Percentiles rank a stretch among this genome's conserved stretches.
These are phyloP conservation scores for Atractiella rhizophila DNA, from an alignment of 768 basidiomycete species.

Conservation along the genomic window DNA sequence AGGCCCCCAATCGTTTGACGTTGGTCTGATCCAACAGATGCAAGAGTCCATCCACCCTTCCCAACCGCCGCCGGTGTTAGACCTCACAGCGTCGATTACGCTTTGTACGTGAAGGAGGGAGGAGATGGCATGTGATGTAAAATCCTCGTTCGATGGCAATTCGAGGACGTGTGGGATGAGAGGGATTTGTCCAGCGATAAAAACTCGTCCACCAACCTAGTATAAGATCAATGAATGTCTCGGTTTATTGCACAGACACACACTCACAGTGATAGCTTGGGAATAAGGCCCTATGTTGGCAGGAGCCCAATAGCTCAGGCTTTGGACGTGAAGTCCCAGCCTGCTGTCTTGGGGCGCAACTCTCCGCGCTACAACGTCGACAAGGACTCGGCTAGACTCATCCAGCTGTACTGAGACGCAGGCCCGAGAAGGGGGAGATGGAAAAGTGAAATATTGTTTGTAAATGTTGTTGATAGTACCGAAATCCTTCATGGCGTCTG, in stretches of 20 bases:
- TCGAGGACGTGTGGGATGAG: conserved; percentile 48
- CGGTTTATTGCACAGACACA: not conserved
- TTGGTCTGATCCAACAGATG: conserved; percentile 53
- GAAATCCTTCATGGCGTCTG: conserved; percentile 47
- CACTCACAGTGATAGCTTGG: conserved; percentile 55
- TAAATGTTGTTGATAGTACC: conserved; percentile 52
- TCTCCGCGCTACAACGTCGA: conserved; percentile 61
- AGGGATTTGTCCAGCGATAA: conserved; percentile 86
- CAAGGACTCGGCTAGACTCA: conserved; percentile 29
- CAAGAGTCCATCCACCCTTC: conserved; percentile 35
- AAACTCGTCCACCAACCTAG: conserved; percentile 50
- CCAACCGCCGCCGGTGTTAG: conserved; percentile 35
- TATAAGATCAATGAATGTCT: not conserved
- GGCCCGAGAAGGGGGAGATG: conserved; percentile 79
- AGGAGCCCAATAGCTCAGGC: conserved; percentile 93
- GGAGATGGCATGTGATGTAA: conserved; percentile 43
- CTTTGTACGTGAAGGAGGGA: conserved; percentile 54
- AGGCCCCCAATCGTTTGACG: too few species aligned
- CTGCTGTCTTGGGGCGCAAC: conserved; percentile 25
- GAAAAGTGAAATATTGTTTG: conserved; percentile 54
- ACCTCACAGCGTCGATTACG: conserved; percentile 36
- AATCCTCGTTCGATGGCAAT: conserved; percentile 32
- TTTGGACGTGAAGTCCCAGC: conserved; percentile 71
- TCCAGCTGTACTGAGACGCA: conserved; percentile 63
- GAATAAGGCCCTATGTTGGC: conserved; percentile 98